Evolutionary conservation across 2,329 filamentous ascomycete species (phyloP).

Genomic region (Penicillium sp.): DNA sequence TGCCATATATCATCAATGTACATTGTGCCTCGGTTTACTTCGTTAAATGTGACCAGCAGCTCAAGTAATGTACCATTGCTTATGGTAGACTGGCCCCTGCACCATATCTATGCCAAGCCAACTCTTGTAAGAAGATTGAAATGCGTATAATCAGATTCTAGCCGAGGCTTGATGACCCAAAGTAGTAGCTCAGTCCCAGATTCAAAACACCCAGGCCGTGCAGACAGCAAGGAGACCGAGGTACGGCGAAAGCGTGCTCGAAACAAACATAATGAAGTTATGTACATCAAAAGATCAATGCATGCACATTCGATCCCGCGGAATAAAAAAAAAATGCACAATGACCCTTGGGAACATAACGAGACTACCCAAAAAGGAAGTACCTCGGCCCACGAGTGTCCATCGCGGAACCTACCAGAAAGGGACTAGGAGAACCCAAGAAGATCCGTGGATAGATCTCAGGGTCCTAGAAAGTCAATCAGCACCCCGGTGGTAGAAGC

Average conservation of each 20-base stretch:
- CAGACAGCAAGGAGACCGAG: neutral
- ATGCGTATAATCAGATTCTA: too few species aligned
- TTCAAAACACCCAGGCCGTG: too few species aligned
- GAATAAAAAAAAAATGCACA: neutral
- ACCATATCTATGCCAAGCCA: too few species aligned
- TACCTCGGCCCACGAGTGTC: neutral
- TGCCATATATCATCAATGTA: too few species aligned
- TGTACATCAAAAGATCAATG: neutral
- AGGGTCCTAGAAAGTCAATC: neutral
- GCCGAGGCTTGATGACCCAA: too few species aligned
- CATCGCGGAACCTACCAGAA: neutral
- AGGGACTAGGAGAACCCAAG: neutral
- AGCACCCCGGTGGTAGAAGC: neutral
- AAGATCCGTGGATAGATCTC: neutral
- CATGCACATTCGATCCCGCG: neutral
- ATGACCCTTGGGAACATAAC: neutral
- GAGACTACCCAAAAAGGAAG: neutral
- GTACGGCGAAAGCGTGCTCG: neutral
- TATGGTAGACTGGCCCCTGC: too few species aligned
- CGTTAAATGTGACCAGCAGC: too few species aligned
- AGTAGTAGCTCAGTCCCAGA: too few species aligned
- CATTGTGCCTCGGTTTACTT: too few species aligned
- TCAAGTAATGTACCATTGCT: too few species aligned
- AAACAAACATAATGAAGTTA: neutral
- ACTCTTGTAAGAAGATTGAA: too few species aligned